These are phyloP conservation scores for Sugiyamaella qingdaonensis DNA, from an alignment of 805 yeast species.

Conservation along the genomic window DNA sequence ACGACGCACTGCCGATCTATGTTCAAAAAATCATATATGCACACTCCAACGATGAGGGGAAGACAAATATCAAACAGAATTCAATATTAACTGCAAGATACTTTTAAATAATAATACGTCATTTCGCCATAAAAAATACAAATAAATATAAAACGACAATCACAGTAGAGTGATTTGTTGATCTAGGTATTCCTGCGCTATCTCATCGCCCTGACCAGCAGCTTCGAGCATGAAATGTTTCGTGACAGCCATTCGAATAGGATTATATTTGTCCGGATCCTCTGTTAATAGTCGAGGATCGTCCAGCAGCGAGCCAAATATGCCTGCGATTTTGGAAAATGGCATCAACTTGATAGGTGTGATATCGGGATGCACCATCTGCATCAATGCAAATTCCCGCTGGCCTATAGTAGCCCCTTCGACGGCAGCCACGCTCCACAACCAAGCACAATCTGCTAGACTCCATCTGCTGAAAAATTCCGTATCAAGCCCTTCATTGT, in stretches of 20 bases:
- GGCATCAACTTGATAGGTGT: constrained; percentile 25
- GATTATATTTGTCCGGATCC: constrained; percentile 27
- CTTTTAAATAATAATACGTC: neutral
- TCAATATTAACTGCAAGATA: too few species aligned
- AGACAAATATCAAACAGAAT: too few species aligned
- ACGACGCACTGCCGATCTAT: too few species aligned
- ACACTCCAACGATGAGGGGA: too few species aligned
- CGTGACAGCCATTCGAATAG: constrained; percentile 29
- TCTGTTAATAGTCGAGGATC: constrained; percentile 16
- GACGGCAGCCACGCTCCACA: constrained; percentile 29
- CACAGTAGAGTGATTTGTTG: constrained; percentile 11
- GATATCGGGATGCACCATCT: constrained; percentile 27
- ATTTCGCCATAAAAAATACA: neutral
- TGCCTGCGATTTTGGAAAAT: constrained; percentile 22
- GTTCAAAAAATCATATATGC: too few species aligned
- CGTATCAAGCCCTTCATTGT: constrained; percentile 16
- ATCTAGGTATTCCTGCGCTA: constrained; percentile 26
- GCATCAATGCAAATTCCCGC: constrained; percentile 29
- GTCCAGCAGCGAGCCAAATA: constrained; percentile 20
- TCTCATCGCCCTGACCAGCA: constrained; percentile 25
- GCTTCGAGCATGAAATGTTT: constrained; percentile 29
- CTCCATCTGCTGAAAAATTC: constrained; percentile 20
- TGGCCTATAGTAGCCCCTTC: constrained; percentile 28
- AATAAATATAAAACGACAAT: neutral
- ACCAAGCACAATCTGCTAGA: constrained; percentile 25